Evolutionary conservation across 768 basidiomycete genomes (phyloP).

Genomic region (Panellus pusillus): DNA sequence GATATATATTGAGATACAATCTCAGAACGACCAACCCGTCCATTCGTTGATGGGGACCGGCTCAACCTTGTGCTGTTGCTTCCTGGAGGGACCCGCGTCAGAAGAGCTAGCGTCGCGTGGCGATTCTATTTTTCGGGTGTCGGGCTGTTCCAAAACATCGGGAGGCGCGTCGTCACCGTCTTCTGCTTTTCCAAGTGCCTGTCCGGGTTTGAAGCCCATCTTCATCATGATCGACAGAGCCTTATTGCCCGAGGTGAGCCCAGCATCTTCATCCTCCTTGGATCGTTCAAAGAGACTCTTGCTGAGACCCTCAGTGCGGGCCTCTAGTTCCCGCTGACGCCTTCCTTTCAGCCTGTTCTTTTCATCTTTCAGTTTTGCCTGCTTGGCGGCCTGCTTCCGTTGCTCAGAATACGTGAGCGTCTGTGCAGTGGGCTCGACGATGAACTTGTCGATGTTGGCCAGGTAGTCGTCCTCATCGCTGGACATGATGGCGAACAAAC

Average conservation of each 20-base stretch:
- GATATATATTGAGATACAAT: not conserved
- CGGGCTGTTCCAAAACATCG: conserved; percentile 3
- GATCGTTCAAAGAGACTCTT: conserved; percentile 82
- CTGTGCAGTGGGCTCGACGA: conserved; percentile 42
- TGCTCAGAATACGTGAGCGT: conserved; percentile 66
- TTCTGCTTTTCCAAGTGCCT: conserved; percentile 61
- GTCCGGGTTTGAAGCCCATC: conserved; percentile 89
- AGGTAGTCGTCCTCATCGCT: conserved; percentile 85
- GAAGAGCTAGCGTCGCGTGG: conserved; percentile 2
- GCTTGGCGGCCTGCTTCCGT: conserved; percentile 63
- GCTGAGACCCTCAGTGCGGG: conserved; percentile 74
- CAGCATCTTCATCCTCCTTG: conserved; percentile 59
- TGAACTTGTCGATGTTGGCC: conserved; percentile 72
- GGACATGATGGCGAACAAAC: conserved; percentile 47
- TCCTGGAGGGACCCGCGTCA: conserved; percentile 2
- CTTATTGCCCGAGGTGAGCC: conserved; percentile 59
- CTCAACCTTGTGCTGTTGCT: conserved; percentile 50
- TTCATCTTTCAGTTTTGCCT: conserved; percentile 63
- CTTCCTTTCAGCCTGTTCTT: conserved; percentile 64
- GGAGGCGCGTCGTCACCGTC: conserved; percentile 15
- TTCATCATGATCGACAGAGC: conserved; percentile 90
- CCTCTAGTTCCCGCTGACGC: conserved; percentile 69
- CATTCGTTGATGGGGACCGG: conserved; percentile 80
- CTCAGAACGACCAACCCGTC: conserved; percentile 68
- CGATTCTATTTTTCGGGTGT: not conserved